Evolutionary conservation across 1,284 basidiomycete species (phyloP), one percentile per base, ranked within the genome.

Genomic region (Cryptococcus depauperatus): DNA sequence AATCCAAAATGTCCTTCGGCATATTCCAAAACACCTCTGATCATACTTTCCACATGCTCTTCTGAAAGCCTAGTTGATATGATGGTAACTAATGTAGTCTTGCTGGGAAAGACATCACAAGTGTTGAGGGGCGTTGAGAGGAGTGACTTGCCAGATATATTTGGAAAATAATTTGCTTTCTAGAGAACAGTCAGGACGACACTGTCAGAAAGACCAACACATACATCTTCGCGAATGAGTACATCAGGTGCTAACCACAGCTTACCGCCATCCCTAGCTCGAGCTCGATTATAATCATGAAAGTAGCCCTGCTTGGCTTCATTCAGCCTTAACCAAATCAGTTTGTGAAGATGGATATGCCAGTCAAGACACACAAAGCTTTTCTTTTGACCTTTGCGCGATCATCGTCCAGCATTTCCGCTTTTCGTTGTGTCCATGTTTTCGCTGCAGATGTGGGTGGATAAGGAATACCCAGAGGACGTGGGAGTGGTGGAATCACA

Each of bases 201-300:
- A 23, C 5, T 18, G 25, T 8, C 9, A 14, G 5, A 11, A 13
- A 21, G 29, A 18, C 18, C 3, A 5, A 29, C 8, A 78, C 85
- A 59, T 58, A 92, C 90, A 58, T 92, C 86, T 71, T 89, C 85
- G 22, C 81, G 79, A 57, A 97, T 90, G 52, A 96, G 76, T 10
- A 87, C 86, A 21, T 77, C 80, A 0, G 92, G 92, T 11, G 88
- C 90, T 44, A 92, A 79, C 91, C 90, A 98, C 9, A 86, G 85
- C 74, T 98, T 98, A 18, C 93, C 93, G 7, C 90, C 91, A 21
- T 58, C 59, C 14, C 56, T 59, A 30, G 78, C 78, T 43, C 83
- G 75, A 14, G 88, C 83, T 56, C 82, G 80, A 60, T 89, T 87
- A 47, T 86, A 77, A 63, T 97, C 93, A 55, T 85, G 78, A 61